Base-by-base conservation (phyloP, 345 rosid genomes). In the Melaleuca quinquenervia region DNA sequence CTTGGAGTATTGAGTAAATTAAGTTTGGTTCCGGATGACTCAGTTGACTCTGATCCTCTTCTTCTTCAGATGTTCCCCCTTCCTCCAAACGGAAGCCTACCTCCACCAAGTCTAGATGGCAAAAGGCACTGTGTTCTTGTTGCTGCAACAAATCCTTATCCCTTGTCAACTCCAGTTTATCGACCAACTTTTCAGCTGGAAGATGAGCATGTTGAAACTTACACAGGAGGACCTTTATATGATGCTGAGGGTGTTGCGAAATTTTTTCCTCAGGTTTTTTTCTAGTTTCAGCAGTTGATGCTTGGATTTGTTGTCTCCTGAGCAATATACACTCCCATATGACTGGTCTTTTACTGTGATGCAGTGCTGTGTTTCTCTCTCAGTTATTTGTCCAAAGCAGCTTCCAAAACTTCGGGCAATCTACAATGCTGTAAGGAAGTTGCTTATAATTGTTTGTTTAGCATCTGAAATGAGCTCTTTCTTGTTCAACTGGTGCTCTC, bases 101-200 rank as follows among this genome's bases (percentile, higher is more conserved):
- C 90, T 87, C 96, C 92, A 87, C 93, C 92, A 88, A 93, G 85
- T 91, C 80, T 90, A 62, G 98, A 97, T 85, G 90, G 91, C 74
- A 94, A 94, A 92, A 94, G 94, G 89, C 98, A 97, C 87, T 97
- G 99, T 88, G 89, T 97, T 89, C 93, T 96, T 87, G 89, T 97
- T 91, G 94, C 98, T 87, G 98, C 99, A 83, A 97, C 98, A 90
- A 94, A 97, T 87, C 99, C 99, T 85, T 84, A 94, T 89, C 92
- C 96, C 27, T 94, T 97, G 89, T 96, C 99, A 82, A 96, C 99
- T 85, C 98, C 98, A 89, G 98, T 97, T 86, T 96, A 91, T 90
- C 92, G 93, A 84, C 98, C 98, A 48, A 94, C 91, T 85, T 78
- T 92, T 82, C 97, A 87, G 82, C 88, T 87, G 83, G 99, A 96